These are phyloP conservation scores for Pseudomassariella vexata DNA, from an alignment of 2,329 filamentous ascomycete genomes.

Conservation along the genomic window DNA sequence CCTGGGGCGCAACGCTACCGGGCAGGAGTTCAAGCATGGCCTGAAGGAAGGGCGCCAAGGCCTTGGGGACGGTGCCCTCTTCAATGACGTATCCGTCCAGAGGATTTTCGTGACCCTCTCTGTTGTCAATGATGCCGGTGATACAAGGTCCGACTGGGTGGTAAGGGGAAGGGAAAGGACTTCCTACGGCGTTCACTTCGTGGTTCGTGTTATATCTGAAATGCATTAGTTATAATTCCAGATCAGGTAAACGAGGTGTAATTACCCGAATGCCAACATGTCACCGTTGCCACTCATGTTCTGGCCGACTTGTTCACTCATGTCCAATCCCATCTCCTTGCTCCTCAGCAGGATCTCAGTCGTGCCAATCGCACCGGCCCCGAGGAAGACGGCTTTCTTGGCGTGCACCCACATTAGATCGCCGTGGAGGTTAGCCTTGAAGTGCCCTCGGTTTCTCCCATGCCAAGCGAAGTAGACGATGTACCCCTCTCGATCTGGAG, in stretches of 20 bases:
- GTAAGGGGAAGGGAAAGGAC: constrained; percentile 39
- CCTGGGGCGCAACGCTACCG: constrained; percentile 33
- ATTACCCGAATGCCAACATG: constrained; percentile 56
- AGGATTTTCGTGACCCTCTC: constrained; percentile 43
- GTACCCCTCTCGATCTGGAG: constrained; percentile 47
- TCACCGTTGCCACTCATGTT: constrained; percentile 64
- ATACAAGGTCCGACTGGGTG: constrained; percentile 57
- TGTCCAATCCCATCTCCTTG: constrained; percentile 48
- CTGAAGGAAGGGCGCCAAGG: constrained; percentile 50
- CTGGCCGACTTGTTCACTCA: constrained; percentile 52
- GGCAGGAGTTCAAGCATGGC: constrained; percentile 50
- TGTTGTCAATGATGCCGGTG: constrained; percentile 56
- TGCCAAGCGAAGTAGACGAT: constrained; percentile 62
- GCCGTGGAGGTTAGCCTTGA: constrained; percentile 46
- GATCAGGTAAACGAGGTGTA: constrained; percentile 6
- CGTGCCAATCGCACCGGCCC: constrained; percentile 58
- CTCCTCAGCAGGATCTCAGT: constrained; percentile 61
- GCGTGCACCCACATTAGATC: constrained; percentile 65
- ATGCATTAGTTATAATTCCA: constrained; percentile 10
- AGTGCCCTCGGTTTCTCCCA: constrained; percentile 49
- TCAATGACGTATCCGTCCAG: constrained; percentile 59
- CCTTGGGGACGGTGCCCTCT: constrained; percentile 55
- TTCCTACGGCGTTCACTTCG: constrained; percentile 51
- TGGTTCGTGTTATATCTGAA: constrained; percentile 53
- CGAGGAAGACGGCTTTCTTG: constrained; percentile 59